Evolutionary conservation across 352 stramenopile genomes (phyloP).

Genomic region (Globisporangium nodosum): DNA sequence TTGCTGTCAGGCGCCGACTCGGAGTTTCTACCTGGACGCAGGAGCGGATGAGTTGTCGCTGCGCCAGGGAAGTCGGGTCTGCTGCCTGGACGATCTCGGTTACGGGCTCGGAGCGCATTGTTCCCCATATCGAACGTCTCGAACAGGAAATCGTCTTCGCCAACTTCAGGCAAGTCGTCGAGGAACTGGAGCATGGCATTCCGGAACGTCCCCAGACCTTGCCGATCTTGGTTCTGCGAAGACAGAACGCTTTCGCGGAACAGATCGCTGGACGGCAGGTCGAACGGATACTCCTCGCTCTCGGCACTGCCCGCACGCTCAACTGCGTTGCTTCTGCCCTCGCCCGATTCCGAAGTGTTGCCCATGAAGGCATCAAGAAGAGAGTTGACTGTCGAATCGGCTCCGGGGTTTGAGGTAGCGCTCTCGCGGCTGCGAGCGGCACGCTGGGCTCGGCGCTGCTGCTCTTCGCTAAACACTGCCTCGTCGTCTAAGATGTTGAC

Average conservation of each 20-base stretch:
- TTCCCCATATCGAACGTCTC: slow-evolving; percentile 43
- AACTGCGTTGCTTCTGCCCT: background rate
- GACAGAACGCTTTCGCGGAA: slow-evolving; percentile 5
- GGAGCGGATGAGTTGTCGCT: slow-evolving; percentile 28
- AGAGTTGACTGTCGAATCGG: slow-evolving; percentile 4
- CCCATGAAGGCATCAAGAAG: slow-evolving; percentile 13
- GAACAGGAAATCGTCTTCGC: slow-evolving; percentile 50
- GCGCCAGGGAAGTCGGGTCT: slow-evolving; percentile 5
- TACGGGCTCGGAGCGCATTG: slow-evolving; percentile 24
- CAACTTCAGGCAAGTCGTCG: slow-evolving; percentile 47
- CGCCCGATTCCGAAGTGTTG: background rate
- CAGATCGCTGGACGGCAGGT: slow-evolving; percentile 13
- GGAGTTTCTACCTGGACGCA: slow-evolving; percentile 21
- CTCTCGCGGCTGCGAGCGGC: slow-evolving; percentile 15
- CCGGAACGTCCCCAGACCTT: slow-evolving; percentile 4
- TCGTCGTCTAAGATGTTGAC: slow-evolving; percentile 74
- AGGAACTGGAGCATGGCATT: slow-evolving; percentile 43
- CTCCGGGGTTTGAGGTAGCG: background rate
- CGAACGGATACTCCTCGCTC: slow-evolving; percentile 12
- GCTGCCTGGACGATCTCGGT: slow-evolving; percentile 23
- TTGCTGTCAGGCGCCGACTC: slow-evolving; percentile 1
- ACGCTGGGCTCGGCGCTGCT: slow-evolving; percentile 34
- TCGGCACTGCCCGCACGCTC: background rate
- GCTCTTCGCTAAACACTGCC: slow-evolving; percentile 44
- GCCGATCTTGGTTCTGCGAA: slow-evolving; percentile 8